These are phyloP conservation scores for Boletus edulis DNA, from an alignment of 768 basidiomycete species.

Conservation along the genomic window DNA sequence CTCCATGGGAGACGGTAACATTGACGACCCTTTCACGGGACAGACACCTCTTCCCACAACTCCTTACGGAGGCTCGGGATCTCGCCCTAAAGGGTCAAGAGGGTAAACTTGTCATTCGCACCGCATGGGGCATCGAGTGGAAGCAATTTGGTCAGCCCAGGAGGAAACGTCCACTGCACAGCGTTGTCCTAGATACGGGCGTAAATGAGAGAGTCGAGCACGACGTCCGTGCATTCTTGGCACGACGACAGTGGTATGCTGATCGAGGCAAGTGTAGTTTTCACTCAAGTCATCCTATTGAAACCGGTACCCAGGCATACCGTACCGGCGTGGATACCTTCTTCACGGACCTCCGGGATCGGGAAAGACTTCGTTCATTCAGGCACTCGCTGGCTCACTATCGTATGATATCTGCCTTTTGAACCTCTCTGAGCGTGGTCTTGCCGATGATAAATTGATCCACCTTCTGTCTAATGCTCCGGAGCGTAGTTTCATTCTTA, in stretches of 20 bases:
- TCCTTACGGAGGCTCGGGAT: constrained; percentile 88
- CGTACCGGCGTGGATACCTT: constrained; percentile 94
- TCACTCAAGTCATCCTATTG: background rate
- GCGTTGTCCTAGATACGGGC: constrained; percentile 83
- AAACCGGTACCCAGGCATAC: constrained; percentile 65
- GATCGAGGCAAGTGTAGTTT: constrained; percentile 69
- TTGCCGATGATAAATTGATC: constrained; percentile 95
- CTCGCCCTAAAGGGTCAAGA: constrained; percentile 83
- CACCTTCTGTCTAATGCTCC: constrained; percentile 92
- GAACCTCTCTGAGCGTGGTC: constrained; percentile 92
- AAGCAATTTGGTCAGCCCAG: constrained; percentile 91
- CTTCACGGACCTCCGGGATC: constrained; percentile 96
- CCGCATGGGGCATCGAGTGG: constrained; percentile 98
- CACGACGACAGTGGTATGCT: constrained; percentile 89
- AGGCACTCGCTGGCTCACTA: constrained; percentile 89
- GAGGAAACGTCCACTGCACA: constrained; percentile 78
- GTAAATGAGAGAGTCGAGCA: constrained; percentile 80
- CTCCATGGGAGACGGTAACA: constrained; percentile 96
- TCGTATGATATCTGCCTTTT: constrained; percentile 95
- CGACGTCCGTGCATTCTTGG: constrained; percentile 81
- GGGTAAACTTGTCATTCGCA: constrained; percentile 94
- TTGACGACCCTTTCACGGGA: constrained; percentile 91
- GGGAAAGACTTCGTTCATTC: constrained; percentile 98
- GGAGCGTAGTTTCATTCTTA: constrained; percentile 89
- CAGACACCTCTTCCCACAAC: constrained; percentile 69